Evolutionary conservation across 495 filamentous ascomycete genomes (phyloP), one percentile per base, ranked within the genome.

Genomic region (Hamigera avellanea): DNA sequence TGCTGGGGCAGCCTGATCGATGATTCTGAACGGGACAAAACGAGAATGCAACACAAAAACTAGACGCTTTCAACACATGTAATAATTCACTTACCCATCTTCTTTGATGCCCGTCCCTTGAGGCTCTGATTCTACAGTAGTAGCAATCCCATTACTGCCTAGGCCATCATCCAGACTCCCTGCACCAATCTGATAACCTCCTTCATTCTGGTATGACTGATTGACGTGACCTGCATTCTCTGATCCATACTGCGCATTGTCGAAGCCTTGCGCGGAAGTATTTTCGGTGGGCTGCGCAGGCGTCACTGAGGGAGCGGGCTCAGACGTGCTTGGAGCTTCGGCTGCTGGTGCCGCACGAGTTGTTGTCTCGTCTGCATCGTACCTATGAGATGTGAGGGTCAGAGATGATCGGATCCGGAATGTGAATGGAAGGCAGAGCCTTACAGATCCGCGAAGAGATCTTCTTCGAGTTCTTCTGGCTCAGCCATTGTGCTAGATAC

Each of bases 401-500:
- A 32, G 14, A 10, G 33, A 25, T 1, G 6, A 18, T 23, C 6
- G 33, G 25, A 17, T n/a, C n/a, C n/a, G 19, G 35, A 15, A 33
- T 30, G 17, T n/a, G n/a, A n/a, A 16, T 39, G 27, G 30, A 3
- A 12, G 31, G 17, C 6, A 6, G 25, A 16, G 26, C 25, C 86
- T 56, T 71, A 96, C 91, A 98, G 76, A 66, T 98, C 91, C 45
- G 87, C 91, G 57, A 98, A 98, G 52, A 98, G 81, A 72, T 98
- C 91, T 50, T 96, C 93, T 35, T 96, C 93, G 45, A 88, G 78
- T 42, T 88, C 86, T 56, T 93, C 87, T 33, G 76, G 74, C 56
- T 93, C 87, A 16, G 86, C 75, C 86, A 93, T 93, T 39, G 26
- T 52, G 43, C 47, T 37, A 33, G 15, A 18, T 17, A 33, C 14